These are phyloP conservation scores for Talaromyces nanjingensis DNA, from an alignment of 495 filamentous ascomycete species.

Conservation along the genomic window DNA sequence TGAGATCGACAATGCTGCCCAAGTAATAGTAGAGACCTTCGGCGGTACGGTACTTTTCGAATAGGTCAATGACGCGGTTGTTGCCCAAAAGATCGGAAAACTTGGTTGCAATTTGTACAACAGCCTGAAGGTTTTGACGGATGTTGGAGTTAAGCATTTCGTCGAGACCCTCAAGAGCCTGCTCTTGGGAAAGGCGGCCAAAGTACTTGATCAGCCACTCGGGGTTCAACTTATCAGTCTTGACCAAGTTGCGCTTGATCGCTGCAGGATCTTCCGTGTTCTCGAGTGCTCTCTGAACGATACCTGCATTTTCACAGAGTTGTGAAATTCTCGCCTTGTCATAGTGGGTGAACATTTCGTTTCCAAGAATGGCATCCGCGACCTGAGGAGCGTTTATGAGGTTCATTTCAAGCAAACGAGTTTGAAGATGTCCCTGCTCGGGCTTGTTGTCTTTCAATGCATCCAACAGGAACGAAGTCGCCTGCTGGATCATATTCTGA, in stretches of 20 bases:
- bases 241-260: constrained; percentile 83
- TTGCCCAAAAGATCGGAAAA: constrained; percentile 97
- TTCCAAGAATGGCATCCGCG: constrained; percentile 92
- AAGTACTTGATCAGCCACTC: constrained; percentile 94
- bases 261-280: constrained; percentile 83
- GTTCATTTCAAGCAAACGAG: constrained; percentile 96
- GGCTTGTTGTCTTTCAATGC: constrained; percentile 89
- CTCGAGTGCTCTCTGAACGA: constrained; percentile 84
- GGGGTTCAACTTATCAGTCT: constrained; percentile 70
- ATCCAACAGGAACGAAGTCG: constrained; percentile 93
- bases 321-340: constrained; percentile 80
- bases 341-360: constrained; percentile 96
- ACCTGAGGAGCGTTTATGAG: constrained; percentile 93
- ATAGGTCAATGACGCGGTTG: constrained; percentile 77
- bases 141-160: constrained; percentile 96
- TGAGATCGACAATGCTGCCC: constrained; percentile 94
- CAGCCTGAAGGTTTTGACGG: constrained; percentile 89
- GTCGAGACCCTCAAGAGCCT: constrained; percentile 87
- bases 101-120: constrained; percentile 92
- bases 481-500: constrained; percentile 95
- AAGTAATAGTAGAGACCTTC: constrained; percentile 98
- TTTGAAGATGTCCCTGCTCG: constrained; percentile 90
- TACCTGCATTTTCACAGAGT: constrained; percentile 85
- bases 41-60: constrained; percentile 94
- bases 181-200: constrained; percentile 86